Evolutionary conservation across 495 filamentous ascomycete genomes (phyloP).

Genomic region (Astrothelium macrocarpum): DNA sequence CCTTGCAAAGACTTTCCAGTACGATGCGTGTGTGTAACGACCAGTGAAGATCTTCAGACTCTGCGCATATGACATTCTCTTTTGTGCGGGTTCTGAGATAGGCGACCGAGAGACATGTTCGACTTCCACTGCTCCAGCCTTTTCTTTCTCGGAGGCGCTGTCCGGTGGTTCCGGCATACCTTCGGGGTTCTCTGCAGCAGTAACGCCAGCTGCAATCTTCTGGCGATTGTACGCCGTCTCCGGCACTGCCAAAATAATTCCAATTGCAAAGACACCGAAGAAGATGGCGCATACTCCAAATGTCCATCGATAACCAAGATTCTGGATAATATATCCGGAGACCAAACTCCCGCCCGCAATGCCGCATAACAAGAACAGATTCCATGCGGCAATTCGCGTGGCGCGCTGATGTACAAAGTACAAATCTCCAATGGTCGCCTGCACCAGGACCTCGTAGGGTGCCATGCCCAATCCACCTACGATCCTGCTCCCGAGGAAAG

Average conservation of each 20-base stretch:
- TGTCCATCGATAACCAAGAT: slow-evolving; percentile 46
- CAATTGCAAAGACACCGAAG: slow-evolving; percentile 40
- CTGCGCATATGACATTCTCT: slow-evolving; percentile 23
- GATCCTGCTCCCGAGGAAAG: slow-evolving; percentile 46
- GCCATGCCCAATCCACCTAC: slow-evolving; percentile 47
- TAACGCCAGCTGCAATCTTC: slow-evolving; percentile 18
- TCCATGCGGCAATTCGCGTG: slow-evolving; percentile 55
- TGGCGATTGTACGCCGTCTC: slow-evolving; percentile 43
- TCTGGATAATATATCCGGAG: slow-evolving; percentile 33
- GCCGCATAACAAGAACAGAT: slow-evolving; percentile 46
- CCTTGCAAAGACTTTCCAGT: slow-evolving; percentile 42
- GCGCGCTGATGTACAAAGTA: slow-evolving; percentile 59
- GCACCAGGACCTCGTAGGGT: slow-evolving; percentile 49
- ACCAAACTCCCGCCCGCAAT: slow-evolving; percentile 29
- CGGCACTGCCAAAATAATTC: slow-evolving; percentile 42
- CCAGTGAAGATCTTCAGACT: slow-evolving; percentile 29
- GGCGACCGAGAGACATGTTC: neutral
- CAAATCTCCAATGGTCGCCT: slow-evolving; percentile 34
- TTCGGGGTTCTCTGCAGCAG: slow-evolving; percentile 7
- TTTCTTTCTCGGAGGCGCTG: neutral
- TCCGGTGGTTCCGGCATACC: neutral
- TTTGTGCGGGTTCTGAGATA: neutral
- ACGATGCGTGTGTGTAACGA: slow-evolving; percentile 37
- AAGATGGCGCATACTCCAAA: slow-evolving; percentile 46
- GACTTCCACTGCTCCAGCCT: neutral